Percentiles rank a stretch among this genome's conserved stretches.
phyloP scores from a whole-genome alignment of 176 grass and related monocot species.

The Zea mays region Zm-B73-REFERENCE-NAM-5.0 NC_050100.1:212812501-212813000 shows the following conservation, averaged over 20 bases:
- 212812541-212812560: constrained; percentile 66
- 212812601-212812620: constrained; percentile 82
- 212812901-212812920: neutral
- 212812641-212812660: constrained; percentile 86
- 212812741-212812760: neutral
- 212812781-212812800: constrained; percentile 81
- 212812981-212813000: neutral
- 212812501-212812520: neutral
- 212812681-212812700: constrained; percentile 27
- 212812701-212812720: neutral
- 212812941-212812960: neutral
- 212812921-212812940: neutral
- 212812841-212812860: constrained; percentile 77
- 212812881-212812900: neutral
- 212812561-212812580: constrained; percentile 76
- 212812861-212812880: constrained; percentile 22
- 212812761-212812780: constrained; percentile 48
- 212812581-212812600: constrained; percentile 71
- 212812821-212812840: constrained; percentile 96
- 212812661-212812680: constrained; percentile 24
- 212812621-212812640: constrained; percentile 76
- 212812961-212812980: neutral
- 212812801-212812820: constrained; percentile 76
- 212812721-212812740: neutral
- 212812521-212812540: constrained; percentile 35